Base-by-base conservation (phyloP, 2,329 filamentous ascomycete genomes). In the Phaeophleospora eucalypticola region DNA sequence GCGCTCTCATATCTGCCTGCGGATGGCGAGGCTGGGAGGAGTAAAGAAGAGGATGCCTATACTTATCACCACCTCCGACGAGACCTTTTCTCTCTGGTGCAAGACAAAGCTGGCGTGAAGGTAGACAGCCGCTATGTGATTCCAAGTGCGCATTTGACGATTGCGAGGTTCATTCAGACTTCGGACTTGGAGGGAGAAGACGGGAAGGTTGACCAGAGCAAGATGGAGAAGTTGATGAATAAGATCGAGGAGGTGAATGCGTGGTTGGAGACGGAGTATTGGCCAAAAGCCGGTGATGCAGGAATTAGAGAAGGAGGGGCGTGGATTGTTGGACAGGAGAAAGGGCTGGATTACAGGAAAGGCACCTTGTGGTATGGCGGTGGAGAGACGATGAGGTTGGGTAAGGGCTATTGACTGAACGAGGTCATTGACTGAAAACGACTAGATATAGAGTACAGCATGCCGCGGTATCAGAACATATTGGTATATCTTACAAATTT, bases 61-160 rank as follows among this genome's bases (percentile, higher is more conserved):
- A 90, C 86, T 0, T 96, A 96, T 65, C 91, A 96, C 64, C 91
- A 97, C 66, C 79, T 97, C 7, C 82, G 91, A 2, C 78, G 84
- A 3, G 89, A 95, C 62, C 65, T 94, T 10, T 93, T 84, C 64
- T 73, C 78, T 40, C 71, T 81, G 19, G 78, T 81, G 20, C 3
- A 71, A 74, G 37, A 71, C 70, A 42, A 40, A 3, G 76, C 81
- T 0, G 87, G 86, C 1, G 73, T 91, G n/a, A 70, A 77, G 14
- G 77, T 95, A 27, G 84, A 77, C 17, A 87, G 86, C 43, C 77
- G 91, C 47, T 97, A 96, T 65, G 83, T 90, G 18, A 88, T 95
- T 2, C 90, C 90, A 1, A 91, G 86, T 38, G 89, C 88, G 14
- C 91, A 97, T 70, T 79, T 96, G 61, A 96, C 91, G 0, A 79